Evolutionary conservation across 2,329 filamentous ascomycete species (phyloP).

Genomic region (Fusarium vanettenii): DNA sequence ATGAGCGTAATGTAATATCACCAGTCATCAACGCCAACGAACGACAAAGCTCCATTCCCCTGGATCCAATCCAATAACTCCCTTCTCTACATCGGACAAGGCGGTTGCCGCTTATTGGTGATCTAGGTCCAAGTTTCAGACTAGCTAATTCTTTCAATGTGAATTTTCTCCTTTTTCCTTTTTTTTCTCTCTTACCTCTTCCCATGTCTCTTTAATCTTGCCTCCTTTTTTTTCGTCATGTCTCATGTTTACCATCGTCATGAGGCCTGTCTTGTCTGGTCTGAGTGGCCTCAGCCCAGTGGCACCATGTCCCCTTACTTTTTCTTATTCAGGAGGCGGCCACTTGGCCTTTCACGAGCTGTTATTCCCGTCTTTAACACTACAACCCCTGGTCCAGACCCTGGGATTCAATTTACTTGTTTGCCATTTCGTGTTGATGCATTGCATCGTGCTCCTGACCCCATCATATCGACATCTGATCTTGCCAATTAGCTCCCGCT

Average conservation of each 20-base stretch:
- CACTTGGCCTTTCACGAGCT: not conserved
- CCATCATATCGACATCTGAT: not conserved
- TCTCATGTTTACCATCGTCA: conserved; percentile 13
- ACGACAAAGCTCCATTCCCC: not conserved
- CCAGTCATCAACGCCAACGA: not conserved
- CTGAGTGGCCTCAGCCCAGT: conserved; percentile 9
- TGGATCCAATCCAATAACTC: not conserved
- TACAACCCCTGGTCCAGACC: conserved; percentile 17
- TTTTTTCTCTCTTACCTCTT: not conserved
- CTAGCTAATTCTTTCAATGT: not conserved
- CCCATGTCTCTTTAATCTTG: not conserved
- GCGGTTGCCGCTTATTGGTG: conserved; percentile 1
- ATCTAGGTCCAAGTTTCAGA: not conserved
- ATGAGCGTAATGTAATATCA: not conserved
- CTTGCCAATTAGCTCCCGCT: not conserved
- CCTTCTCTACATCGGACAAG: not conserved
- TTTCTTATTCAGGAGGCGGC: conserved; percentile 19
- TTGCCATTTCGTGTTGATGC: conserved; percentile 25
- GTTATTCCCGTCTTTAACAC: conserved; percentile 12
- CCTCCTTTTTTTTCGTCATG: conserved; percentile 1
- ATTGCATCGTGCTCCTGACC: conserved; percentile 10
- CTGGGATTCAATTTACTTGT: conserved; percentile 29
- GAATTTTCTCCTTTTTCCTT: not conserved
- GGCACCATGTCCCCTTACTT: conserved; percentile 13
- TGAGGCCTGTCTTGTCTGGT: conserved; percentile 11